phyloP scores from a whole-genome alignment of 257 asterid genomes.

The Solanum piurae region DNA sequence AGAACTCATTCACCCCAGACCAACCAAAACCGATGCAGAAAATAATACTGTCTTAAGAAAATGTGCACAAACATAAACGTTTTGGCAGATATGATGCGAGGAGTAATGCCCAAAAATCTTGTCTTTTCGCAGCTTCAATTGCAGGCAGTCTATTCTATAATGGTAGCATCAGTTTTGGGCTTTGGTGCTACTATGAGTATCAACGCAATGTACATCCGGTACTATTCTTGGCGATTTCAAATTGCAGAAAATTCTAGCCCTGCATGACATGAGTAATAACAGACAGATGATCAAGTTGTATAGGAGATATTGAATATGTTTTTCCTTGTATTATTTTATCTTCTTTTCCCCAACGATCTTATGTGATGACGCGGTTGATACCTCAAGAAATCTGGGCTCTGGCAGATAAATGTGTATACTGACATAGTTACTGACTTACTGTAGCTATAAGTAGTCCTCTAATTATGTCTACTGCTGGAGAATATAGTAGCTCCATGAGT shows the following conservation, averaged over 20 bases:
- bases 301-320: background rate
- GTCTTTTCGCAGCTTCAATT: conserved; percentile 41
- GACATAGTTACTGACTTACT: background rate
- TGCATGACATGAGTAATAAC: conserved; percentile 18
- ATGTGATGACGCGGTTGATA: background rate
- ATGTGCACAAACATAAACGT: background rate
- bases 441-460: background rate
- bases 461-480: background rate
- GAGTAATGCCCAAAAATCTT: background rate
- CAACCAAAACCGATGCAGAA: background rate
- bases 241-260: conserved; percentile 21
- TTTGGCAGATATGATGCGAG: background rate
- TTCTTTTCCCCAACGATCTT: background rate
- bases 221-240: conserved; percentile 31
- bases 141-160: conserved; percentile 48
- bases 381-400: background rate
- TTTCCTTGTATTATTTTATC: background rate
- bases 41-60: background rate
- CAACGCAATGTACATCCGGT: conserved; percentile 35
- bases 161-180: conserved; percentile 50
- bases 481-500: background rate
- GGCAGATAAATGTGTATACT: background rate
- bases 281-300: background rate
- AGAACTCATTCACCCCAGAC: background rate
- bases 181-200: conserved; percentile 45